phyloP scores from a whole-genome alignment of 2,329 filamentous ascomycete species.

The Diaporthe capsici region DNA sequence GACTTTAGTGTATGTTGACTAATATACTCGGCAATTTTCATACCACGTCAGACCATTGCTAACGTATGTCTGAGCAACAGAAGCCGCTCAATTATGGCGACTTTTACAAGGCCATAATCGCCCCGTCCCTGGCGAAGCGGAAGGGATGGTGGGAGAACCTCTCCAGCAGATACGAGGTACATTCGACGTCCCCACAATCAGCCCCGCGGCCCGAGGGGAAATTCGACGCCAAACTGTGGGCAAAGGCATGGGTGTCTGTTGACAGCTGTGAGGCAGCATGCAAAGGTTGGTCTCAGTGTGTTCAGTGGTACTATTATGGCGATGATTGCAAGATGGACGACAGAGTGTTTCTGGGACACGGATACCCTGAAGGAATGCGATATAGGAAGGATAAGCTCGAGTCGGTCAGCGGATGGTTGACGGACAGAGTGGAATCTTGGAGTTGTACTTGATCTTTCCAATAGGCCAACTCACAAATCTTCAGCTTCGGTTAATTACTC shows the following conservation, averaged over 20 bases:
- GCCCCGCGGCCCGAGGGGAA: slow-evolving; percentile 40
- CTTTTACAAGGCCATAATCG: slow-evolving; percentile 46
- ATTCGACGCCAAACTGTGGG: slow-evolving; percentile 42
- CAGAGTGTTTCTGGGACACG: slow-evolving; percentile 45
- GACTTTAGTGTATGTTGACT: slow-evolving; percentile 40
- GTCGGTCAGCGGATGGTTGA: slow-evolving; percentile 29
- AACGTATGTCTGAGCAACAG: slow-evolving; percentile 3
- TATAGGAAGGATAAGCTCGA: slow-evolving; percentile 25
- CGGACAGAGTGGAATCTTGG: slow-evolving; percentile 12
- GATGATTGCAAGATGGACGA: slow-evolving; percentile 48
- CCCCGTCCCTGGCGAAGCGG: slow-evolving; percentile 43
- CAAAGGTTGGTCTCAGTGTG: slow-evolving; percentile 45
- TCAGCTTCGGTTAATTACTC: too few species aligned
- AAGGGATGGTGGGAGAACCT: slow-evolving; percentile 48
- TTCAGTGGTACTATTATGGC: slow-evolving; percentile 49
- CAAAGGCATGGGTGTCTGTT: slow-evolving; percentile 46
- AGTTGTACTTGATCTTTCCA: neutral
- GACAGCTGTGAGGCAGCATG: slow-evolving; percentile 48
- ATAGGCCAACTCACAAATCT: too few species aligned
- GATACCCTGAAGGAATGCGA: slow-evolving; percentile 39
- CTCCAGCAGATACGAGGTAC: slow-evolving; percentile 46
- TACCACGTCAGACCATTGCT: neutral
- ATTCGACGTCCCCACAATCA: slow-evolving; percentile 42
- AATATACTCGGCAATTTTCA: neutral
- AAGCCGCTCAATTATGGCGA: slow-evolving; percentile 45